A percentile compares a stretch with the other conserved stretches of the same genome.
phyloP scores from a whole-genome alignment of 1,139 yeast genomes.

The Hanseniaspora sp. region DNA sequence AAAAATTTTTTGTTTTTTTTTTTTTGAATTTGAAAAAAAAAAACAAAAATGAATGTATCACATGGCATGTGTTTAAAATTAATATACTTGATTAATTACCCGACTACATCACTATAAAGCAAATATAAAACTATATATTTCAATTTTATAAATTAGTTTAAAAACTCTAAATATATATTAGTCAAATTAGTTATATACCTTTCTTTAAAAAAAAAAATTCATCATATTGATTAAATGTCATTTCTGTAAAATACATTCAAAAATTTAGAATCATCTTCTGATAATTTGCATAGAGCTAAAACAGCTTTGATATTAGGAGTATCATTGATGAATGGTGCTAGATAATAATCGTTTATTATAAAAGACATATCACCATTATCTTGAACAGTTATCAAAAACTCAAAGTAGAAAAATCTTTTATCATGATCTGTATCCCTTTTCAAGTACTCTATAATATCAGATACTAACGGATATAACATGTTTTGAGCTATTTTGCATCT shows the following conservation, averaged over 20 bases:
- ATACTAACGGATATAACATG: slow-evolving; percentile 8
- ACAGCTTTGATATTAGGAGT: slow-evolving; percentile 15
- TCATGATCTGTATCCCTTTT: slow-evolving; percentile 7
- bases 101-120: no score
- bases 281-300: slow-evolving; percentile 10
- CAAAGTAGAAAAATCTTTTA: slow-evolving; percentile 13
- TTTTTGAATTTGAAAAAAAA: no score
- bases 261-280: slow-evolving; percentile 8
- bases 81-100: no score
- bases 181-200: neutral
- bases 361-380: slow-evolving; percentile 15
- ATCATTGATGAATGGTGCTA: slow-evolving; percentile 8
- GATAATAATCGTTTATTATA: slow-evolving; percentile 13
- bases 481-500: slow-evolving; percentile 12
- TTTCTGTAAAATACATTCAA: slow-evolving; percentile 11
- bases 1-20: no score
- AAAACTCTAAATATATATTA: neutral
- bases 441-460: slow-evolving; percentile 5
- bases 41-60: no score
- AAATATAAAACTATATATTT: no score
- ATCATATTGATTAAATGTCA: slow-evolving; percentile 12
- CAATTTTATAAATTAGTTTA: no score
- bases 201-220: no score
- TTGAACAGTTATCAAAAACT: slow-evolving; percentile 14
- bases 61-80: no score